A percentile compares a stretch with the other conserved stretches of the same genome.
Evolutionary conservation across 305 asterid species (phyloP).

Genomic region (Solanum hybrid): DNA sequence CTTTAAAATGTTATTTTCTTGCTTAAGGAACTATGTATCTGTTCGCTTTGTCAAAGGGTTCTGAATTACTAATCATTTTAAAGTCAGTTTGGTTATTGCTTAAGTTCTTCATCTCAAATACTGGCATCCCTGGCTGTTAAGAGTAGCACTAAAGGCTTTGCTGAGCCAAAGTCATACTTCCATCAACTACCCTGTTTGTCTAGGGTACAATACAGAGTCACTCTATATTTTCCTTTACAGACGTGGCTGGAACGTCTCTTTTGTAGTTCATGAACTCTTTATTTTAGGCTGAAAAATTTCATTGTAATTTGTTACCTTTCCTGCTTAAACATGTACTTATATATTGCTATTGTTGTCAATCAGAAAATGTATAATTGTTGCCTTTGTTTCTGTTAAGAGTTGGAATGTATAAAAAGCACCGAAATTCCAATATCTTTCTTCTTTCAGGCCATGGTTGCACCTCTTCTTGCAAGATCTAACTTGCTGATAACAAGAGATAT

Average conservation of each 20-base stretch:
- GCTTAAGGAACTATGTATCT: not conserved
- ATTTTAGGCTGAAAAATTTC: not conserved
- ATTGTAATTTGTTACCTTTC: not conserved
- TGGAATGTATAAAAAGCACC: not conserved
- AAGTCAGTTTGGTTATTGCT: not conserved
- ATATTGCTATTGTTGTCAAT: not conserved
- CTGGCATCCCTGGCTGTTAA: not conserved
- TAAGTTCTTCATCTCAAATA: not conserved
- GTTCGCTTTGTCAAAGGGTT: not conserved
- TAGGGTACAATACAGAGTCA: not conserved
- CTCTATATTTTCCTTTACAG: not conserved
- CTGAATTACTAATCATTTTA: not conserved
- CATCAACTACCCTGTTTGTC: not conserved
- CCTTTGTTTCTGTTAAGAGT: not conserved
- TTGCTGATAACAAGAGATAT: conserved; percentile 96
- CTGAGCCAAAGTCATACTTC: not conserved
- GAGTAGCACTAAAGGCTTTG: not conserved
- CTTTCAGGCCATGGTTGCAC: conserved; percentile 67
- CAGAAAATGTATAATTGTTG: not conserved
- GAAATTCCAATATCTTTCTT: conserved; percentile 6
- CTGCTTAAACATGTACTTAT: not conserved
- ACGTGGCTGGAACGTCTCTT: not conserved
- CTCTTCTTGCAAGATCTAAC: conserved; percentile 94
- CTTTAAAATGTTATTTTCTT: not conserved
- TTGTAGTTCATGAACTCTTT: not conserved